Base-by-base conservation (phyloP, 441 rosid genomes). In the Populus hybrid region DNA sequence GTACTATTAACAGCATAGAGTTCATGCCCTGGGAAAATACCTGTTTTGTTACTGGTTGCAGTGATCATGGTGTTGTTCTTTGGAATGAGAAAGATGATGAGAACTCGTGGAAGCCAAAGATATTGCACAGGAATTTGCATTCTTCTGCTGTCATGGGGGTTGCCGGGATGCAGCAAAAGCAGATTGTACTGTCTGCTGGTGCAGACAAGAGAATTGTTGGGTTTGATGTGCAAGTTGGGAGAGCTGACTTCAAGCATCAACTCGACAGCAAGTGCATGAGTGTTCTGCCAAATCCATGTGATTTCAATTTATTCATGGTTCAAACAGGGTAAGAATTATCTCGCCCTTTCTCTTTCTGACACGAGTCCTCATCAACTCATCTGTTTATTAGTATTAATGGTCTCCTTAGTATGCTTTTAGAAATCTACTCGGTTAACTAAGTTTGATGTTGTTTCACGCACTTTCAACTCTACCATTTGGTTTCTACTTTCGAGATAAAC, bases 101-200 rank as follows among this genome's bases (percentile, higher is more conserved):
- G 72, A 84, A 83, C 80, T 83, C 73, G 76, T 95, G 99, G 99
- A 93, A 89, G 83, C 90, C 97, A 14, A 89, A 86, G 82, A 30
- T 84, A 12, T 77, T 95, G 81, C 99, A 95, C 79, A 85, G 90
- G 82, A 86, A 88, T 84, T 73, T 89, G 69, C 99, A 93, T 85
- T 91, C 98, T 76, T 93, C 98, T 74, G 96, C 98, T 77, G 98
- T 93, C 67, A 95, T 91, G 97, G 99, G 98, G 79, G 91, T 93
- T 66, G 96, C 95, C 50, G 98, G 97, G 75, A 85, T 95, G 95
- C 91, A 86, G 73, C 90, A 90, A 81, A 93, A 89, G 87, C 87
- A 91, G 65, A 74, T 95, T 73, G 86, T 95, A 38, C 66, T 95
- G 70, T 92, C 99, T 8, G 98, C 83, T 80, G 99, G 99, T 35